Percentiles rank a stretch among this genome's conserved stretches.
Conservation (phyloP, 2,329 filamentous ascomycete species). For the Sporothrix sp. region DNA sequence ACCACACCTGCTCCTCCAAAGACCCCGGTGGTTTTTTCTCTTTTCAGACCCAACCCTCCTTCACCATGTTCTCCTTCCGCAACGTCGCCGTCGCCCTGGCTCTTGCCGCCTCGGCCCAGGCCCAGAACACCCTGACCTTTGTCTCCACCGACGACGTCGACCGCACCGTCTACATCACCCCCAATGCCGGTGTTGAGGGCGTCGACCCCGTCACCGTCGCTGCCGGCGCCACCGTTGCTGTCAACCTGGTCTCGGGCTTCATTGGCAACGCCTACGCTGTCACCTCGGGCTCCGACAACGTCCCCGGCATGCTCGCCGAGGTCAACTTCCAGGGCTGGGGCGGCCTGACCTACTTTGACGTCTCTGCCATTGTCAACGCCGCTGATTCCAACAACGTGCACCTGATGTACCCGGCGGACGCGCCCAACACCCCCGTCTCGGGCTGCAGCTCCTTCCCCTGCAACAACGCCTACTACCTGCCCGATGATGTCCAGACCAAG, state of each 20-base stretch:
- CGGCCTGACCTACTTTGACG: conserved; percentile 33
- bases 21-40: conserved; percentile 2
- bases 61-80: conserved; percentile 12
- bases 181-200: conserved; percentile 28
- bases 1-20: neutral
- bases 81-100: neutral
- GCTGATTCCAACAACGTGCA: conserved; percentile 31
- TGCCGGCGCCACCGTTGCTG: conserved; percentile 29
- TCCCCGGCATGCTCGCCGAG: conserved; percentile 31
- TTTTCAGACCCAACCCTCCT: neutral
- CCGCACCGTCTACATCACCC: conserved; percentile 43
- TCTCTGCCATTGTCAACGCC: conserved; percentile 36
- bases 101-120: conserved; percentile 30
- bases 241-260: conserved; percentile 25
- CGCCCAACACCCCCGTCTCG: conserved; percentile 23
- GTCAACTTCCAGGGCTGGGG: conserved; percentile 28
- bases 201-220: conserved; percentile 32
- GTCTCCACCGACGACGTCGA: conserved; percentile 43
- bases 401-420: conserved; percentile 28
- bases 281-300: conserved; percentile 23
- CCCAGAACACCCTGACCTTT: conserved; percentile 45
- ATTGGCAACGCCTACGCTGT: conserved; percentile 29
- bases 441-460: conserved; percentile 34
- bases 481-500: conserved; percentile 33
- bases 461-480: conserved; percentile 31